These are phyloP conservation scores for Fusarium domesticum DNA, from an alignment of 2,329 filamentous ascomycete species.

Conservation along the genomic window DNA sequence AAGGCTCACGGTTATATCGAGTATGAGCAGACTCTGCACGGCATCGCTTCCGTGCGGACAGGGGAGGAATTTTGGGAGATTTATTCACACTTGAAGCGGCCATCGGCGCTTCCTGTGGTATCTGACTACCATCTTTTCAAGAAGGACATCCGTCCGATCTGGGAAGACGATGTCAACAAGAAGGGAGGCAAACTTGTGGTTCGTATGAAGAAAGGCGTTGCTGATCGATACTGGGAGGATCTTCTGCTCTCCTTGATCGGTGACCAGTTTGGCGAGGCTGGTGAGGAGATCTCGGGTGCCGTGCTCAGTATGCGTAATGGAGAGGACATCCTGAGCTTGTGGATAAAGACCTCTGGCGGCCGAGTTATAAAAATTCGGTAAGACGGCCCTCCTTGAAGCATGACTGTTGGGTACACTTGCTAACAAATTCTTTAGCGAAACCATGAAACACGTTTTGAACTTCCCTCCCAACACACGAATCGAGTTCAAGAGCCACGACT, in stretches of 20 bases:
- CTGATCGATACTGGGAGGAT: conserved; percentile 96
- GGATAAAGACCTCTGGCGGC: conserved; percentile 90
- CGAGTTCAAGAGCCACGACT: conserved; percentile 93
- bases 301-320: conserved; percentile 93
- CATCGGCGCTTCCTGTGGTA: conserved; percentile 82
- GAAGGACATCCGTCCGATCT: conserved; percentile 92
- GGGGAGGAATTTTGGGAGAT: conserved; percentile 90
- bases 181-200: conserved; percentile 97
- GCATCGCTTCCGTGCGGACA: conserved; percentile 76
- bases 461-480: conserved; percentile 88
- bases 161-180: conserved; percentile 98
- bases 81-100: conserved; percentile 84
- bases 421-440: conserved; percentile 61
- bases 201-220: conserved; percentile 93
- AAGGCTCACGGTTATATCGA: conserved; percentile 86
- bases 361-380: conserved; percentile 96
- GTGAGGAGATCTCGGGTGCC: conserved; percentile 91
- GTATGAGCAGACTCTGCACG: conserved; percentile 94
- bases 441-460: conserved; percentile 83
- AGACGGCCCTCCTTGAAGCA: conserved; percentile 31
- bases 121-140: conserved; percentile 99
- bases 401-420: not conserved
- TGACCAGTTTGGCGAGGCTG: conserved; percentile 88
- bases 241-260: conserved; percentile 85
- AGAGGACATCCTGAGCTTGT: conserved; percentile 96